Evolutionary conservation across 1,284 basidiomycete species (phyloP).

Genomic region (Veloboletus limbatus): DNA sequence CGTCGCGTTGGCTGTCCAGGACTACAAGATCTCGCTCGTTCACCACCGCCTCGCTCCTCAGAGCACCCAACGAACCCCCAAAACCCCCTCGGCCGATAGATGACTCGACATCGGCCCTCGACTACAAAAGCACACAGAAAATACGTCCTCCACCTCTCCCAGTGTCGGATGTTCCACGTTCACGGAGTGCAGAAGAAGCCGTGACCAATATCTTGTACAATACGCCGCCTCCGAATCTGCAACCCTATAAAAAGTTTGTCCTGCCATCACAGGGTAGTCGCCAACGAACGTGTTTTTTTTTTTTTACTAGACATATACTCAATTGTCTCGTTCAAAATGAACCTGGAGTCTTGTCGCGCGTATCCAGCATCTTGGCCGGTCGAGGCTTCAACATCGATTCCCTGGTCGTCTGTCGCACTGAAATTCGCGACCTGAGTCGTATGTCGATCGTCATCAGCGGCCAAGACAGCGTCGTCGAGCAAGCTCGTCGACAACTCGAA

Average conservation of each 20-base stretch:
- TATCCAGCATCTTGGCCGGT: constrained; percentile 96
- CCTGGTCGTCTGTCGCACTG: constrained; percentile 96
- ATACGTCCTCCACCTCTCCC: constrained; percentile 77
- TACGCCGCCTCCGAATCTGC: constrained; percentile 87
- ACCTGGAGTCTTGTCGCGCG: constrained; percentile 96
- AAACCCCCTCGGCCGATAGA: constrained; percentile 71
- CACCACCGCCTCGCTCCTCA: constrained; percentile 12
- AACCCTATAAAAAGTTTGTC: constrained; percentile 91
- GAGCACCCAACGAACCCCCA: constrained; percentile 29
- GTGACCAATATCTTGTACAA: constrained; percentile 96
- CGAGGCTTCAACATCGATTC: constrained; percentile 99
- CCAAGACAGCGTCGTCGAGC: constrained; percentile 97
- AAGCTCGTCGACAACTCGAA: constrained; percentile 90
- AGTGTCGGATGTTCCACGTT: constrained; percentile 67
- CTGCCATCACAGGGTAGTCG: too few species aligned
- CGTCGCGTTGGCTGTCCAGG: constrained; percentile 21
- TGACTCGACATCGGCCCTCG: constrained; percentile 91
- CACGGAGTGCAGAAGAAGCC: constrained; percentile 86
- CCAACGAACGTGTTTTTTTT: not conserved
- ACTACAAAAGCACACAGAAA: constrained; percentile 82
- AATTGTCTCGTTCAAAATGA: constrained; percentile 99
- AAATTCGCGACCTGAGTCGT: constrained; percentile 94
- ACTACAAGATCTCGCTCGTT: constrained; percentile 18
- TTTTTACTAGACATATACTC: constrained; percentile 75
- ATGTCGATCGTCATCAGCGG: constrained; percentile 98